phyloP scores from a whole-genome alignment of 345 rosid species.

The Limnanthes douglasii region DNA sequence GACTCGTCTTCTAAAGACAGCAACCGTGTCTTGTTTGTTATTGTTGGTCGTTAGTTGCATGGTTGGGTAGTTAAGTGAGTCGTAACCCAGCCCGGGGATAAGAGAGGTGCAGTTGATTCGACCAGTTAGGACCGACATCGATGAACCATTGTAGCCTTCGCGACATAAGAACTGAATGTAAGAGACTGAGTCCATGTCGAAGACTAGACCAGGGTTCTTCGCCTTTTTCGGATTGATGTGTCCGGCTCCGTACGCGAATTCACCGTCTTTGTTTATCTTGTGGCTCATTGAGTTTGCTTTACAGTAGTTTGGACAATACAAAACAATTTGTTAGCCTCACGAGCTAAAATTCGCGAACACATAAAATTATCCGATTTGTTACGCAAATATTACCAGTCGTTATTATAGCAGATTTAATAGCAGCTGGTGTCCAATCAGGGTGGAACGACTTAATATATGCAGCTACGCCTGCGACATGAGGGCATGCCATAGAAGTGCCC shows the following conservation, averaged over 20 bases:
- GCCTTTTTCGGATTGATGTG: slow-evolving; percentile 61
- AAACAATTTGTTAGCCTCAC: slow-evolving; percentile 1
- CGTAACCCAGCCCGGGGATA: slow-evolving; percentile 54
- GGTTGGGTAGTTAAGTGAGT: slow-evolving; percentile 75
- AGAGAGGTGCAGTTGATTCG: slow-evolving; percentile 52
- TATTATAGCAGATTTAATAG: slow-evolving; percentile 79
- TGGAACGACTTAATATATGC: slow-evolving; percentile 92
- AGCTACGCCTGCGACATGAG: slow-evolving; percentile 76
- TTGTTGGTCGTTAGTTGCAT: slow-evolving; percentile 37
- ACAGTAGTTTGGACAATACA: not conserved
- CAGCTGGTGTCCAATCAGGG: slow-evolving; percentile 65
- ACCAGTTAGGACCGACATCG: slow-evolving; percentile 33
- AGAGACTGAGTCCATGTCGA: slow-evolving; percentile 53
- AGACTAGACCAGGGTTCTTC: slow-evolving; percentile 51
- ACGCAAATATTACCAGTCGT: slow-evolving; percentile 42
- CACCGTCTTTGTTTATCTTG: slow-evolving; percentile 38
- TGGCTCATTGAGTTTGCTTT: slow-evolving; percentile 59
- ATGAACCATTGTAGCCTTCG: slow-evolving; percentile 56
- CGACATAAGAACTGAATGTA: slow-evolving; percentile 74
- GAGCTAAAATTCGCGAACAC: not conserved
- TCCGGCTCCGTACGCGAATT: slow-evolving; percentile 77
- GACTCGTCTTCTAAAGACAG: slow-evolving; percentile 44
- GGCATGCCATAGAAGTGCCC: slow-evolving; percentile 92
- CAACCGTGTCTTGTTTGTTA: slow-evolving; percentile 16
- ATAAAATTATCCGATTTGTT: not conserved